Evolutionary conservation across 2,329 filamentous ascomycete species (phyloP).

Genomic region (Ramularia collo-cygni): DNA sequence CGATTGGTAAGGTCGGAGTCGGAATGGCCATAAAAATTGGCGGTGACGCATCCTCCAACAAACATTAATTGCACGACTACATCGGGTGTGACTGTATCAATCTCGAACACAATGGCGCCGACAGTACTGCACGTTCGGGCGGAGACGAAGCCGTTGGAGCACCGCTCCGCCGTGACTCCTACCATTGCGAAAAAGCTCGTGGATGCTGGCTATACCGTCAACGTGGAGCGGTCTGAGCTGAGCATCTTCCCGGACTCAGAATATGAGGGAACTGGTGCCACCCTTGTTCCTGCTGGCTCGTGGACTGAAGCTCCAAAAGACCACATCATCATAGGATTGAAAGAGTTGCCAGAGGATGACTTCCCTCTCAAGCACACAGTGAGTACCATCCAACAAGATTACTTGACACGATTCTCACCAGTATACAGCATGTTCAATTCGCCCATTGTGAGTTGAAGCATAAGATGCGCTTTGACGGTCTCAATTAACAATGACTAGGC

Average conservation of each 20-base stretch:
- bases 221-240: conserved; percentile 34
- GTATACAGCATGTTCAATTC: conserved; percentile 31
- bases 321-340: conserved; percentile 32
- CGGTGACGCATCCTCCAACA: no score
- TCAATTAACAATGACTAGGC: conserved; percentile 12
- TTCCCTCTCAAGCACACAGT: conserved; percentile 62
- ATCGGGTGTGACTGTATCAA: background rate
- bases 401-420: background rate
- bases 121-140: conserved; percentile 28
- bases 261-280: conserved; percentile 35
- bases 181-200: conserved; percentile 36
- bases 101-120: conserved; percentile 19
- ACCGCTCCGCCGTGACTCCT: conserved; percentile 33
- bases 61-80: no score
- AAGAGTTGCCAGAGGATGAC: conserved; percentile 48
- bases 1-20: no score
- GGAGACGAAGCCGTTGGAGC: conserved; percentile 34
- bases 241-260: conserved; percentile 36
- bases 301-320: conserved; percentile 37
- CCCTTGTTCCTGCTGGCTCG: conserved; percentile 34
- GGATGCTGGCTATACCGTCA: conserved; percentile 35
- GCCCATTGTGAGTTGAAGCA: conserved; percentile 27
- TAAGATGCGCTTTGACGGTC: no score
- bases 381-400: conserved; percentile 1
- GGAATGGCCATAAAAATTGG: no score